phyloP scores from a whole-genome alignment of 306 rosid species.

The Citrullus amarus region DNA sequence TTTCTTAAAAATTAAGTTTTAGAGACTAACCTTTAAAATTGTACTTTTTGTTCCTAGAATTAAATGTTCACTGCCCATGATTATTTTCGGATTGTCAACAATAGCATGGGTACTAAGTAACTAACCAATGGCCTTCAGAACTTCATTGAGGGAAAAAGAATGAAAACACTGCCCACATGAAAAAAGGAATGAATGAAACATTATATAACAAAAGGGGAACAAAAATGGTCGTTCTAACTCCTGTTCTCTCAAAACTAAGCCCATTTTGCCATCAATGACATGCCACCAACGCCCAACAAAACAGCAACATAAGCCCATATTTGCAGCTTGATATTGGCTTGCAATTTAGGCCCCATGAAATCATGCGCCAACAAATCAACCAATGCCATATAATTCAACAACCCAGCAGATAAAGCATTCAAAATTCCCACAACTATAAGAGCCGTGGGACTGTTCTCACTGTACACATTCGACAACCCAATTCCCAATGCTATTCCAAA shows the following conservation, averaged over 20 bases:
- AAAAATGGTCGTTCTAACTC: neutral
- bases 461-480: constrained; percentile 41
- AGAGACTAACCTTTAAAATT: too few relatives aligned
- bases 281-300: constrained; percentile 35
- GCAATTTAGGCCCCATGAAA: constrained; percentile 43
- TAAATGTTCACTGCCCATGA: neutral
- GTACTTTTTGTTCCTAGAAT: too few relatives aligned
- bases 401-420: constrained; percentile 59
- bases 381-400: constrained; percentile 54
- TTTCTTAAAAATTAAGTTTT: too few relatives aligned
- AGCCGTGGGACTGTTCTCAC: constrained; percentile 32
- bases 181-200: too few relatives aligned
- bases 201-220: neutral
- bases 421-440: constrained; percentile 41
- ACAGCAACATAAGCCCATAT: constrained; percentile 40
- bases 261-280: constrained; percentile 47
- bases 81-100: neutral
- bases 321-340: constrained; percentile 40
- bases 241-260: constrained; percentile 5
- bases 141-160: neutral
- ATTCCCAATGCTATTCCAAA: constrained; percentile 48
- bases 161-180: too few relatives aligned
- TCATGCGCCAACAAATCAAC: constrained; percentile 62
- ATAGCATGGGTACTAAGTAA: neutral
- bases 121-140: neutral